phyloP scores from a whole-genome alignment of 2,329 filamentous ascomycete genomes.

The Truncatella angustata region DNA sequence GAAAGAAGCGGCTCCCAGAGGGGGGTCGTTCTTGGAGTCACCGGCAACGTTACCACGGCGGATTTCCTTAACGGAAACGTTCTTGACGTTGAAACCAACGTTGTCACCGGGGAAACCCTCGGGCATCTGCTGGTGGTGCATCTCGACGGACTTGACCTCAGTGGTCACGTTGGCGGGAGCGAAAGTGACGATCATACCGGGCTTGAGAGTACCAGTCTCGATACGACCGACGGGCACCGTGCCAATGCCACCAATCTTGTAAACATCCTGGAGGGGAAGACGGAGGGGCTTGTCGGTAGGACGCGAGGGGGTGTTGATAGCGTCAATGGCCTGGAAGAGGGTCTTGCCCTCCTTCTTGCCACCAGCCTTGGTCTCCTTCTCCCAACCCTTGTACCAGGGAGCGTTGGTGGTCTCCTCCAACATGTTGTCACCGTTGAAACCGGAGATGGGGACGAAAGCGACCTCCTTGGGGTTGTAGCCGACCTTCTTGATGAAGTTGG shows the following conservation, averaged over 20 bases:
- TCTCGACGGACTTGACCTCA: conserved; percentile 99
- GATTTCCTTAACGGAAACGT: conserved; percentile 99
- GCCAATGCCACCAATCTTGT: conserved; percentile 99
- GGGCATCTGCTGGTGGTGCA: conserved; percentile 98
- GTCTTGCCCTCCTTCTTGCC: conserved; percentile 91
- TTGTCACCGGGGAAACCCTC: conserved; percentile 99
- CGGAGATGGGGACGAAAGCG: conserved; percentile 99
- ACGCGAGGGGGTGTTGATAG: conserved; percentile 88
- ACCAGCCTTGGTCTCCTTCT: conserved; percentile 90
- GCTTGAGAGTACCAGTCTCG: conserved; percentile 96
- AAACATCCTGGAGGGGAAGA: conserved; percentile 99
- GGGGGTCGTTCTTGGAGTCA: conserved; percentile 99
- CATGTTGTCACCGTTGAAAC: conserved; percentile 99
- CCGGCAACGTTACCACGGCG: conserved; percentile 99
- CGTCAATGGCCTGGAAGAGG: conserved; percentile 97
- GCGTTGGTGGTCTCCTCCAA: conserved; percentile 84
- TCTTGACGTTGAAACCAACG: conserved; percentile 99
- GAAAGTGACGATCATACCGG: conserved; percentile 94
- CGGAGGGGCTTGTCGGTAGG: conserved; percentile 99
- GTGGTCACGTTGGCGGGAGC: conserved; percentile 98
- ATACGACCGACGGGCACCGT: conserved; percentile 99
- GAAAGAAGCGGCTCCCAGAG: conserved; percentile 86
- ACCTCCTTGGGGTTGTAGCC: conserved; percentile 99
- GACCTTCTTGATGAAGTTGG: conserved; percentile 99
- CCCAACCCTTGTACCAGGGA: conserved; percentile 99